phyloP scores from a whole-genome alignment of 345 rosid genomes.

The Stellera chamaejasme region DNA sequence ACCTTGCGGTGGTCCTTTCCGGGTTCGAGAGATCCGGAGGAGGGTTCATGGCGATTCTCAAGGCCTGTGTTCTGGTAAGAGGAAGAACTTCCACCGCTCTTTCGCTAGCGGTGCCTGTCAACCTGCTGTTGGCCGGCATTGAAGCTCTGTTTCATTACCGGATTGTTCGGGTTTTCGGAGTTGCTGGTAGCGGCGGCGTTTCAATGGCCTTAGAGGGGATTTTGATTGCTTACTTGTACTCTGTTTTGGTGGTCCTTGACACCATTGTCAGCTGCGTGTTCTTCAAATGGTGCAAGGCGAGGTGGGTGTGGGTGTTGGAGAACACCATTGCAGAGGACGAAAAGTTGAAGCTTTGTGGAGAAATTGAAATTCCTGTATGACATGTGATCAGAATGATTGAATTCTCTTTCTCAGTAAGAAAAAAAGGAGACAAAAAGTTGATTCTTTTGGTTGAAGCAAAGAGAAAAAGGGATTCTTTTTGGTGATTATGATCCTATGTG shows the following conservation, averaged over 20 bases:
- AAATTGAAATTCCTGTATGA: constrained; percentile 14
- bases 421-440: constrained; percentile 1
- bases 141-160: constrained; percentile 76
- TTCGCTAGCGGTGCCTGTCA: constrained; percentile 53
- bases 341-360: constrained; percentile 15
- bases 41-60: constrained; percentile 53
- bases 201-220: constrained; percentile 40
- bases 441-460: constrained; percentile 12
- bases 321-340: neutral
- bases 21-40: constrained; percentile 49
- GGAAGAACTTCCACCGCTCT: constrained; percentile 68
- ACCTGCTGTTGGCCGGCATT: constrained; percentile 45
- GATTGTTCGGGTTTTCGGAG: constrained; percentile 27
- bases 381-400: constrained; percentile 2
- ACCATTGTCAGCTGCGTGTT: constrained; percentile 48
- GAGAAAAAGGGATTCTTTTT: too few species aligned
- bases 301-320: constrained; percentile 16
- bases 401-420: neutral
- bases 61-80: constrained; percentile 46
- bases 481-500: too few species aligned
- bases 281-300: constrained; percentile 45
- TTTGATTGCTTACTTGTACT: constrained; percentile 62
- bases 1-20: constrained; percentile 53
- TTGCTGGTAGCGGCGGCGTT: constrained; percentile 10
- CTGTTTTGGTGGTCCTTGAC: constrained; percentile 60